phyloP scores from a whole-genome alignment of 2,329 filamentous ascomycete species.

The Colletotrichum viniferum region DNA sequence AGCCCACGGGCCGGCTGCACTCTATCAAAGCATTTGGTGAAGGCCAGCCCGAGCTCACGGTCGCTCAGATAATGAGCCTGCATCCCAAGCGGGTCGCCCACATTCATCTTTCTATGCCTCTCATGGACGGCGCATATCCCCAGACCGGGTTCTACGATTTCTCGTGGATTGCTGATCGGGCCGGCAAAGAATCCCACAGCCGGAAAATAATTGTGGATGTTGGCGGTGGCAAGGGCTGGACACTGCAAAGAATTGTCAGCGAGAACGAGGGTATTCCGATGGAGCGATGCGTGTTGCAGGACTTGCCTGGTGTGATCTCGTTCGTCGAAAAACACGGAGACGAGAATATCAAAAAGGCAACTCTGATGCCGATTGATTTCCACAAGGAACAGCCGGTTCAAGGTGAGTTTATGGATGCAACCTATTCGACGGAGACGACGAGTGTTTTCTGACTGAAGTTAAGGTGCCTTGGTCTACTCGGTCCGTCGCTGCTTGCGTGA shows the following conservation, averaged over 20 bases:
- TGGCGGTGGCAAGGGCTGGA: slow-evolving; percentile 33
- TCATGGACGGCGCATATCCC: slow-evolving; percentile 23
- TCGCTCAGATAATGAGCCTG: too few species aligned
- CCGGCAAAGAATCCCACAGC: background rate
- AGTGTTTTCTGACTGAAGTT: background rate
- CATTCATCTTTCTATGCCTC: too few species aligned
- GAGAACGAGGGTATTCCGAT: background rate
- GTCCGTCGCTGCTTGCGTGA: slow-evolving; percentile 40
- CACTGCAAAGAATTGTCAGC: slow-evolving; percentile 16
- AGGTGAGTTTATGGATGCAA: background rate
- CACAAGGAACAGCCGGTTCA: slow-evolving; percentile 23
- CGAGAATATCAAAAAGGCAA: background rate
- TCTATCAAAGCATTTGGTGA: too few species aligned
- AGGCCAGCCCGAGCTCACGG: too few species aligned
- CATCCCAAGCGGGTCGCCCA: too few species aligned
- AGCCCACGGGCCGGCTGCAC: too few species aligned
- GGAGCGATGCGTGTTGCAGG: slow-evolving; percentile 19
- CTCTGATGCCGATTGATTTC: slow-evolving; percentile 24
- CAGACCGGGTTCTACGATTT: slow-evolving; percentile 32
- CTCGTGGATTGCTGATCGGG: slow-evolving; percentile 27
- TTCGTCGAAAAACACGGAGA: background rate
- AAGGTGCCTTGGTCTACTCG: slow-evolving; percentile 39
- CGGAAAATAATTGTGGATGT: slow-evolving; percentile 34
- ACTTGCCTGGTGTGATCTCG: slow-evolving; percentile 20
- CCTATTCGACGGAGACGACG: background rate